Evolutionary conservation across 192 early-diverging fungal genomes (phyloP), one percentile per base, ranked within the genome.

Genomic region (Podila minutissima): DNA sequence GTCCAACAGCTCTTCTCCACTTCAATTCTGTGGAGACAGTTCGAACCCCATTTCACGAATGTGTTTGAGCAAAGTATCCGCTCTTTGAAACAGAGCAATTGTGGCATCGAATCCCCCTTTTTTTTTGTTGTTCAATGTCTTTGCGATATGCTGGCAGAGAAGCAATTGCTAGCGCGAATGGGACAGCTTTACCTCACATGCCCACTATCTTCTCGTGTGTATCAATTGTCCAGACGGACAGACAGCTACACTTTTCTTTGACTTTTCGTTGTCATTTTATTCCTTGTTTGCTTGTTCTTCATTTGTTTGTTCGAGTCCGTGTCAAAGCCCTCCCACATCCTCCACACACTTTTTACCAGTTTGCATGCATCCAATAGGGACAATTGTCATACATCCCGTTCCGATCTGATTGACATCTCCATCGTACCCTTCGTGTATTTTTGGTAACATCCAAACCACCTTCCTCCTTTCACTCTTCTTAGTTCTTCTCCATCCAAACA

Each of bases 371-470:
- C 53, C 20, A 24, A 55, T 9, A n/a, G 24, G n/a, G 53, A 55
- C 53, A 55, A n/a, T 55, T 55, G 8, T 26, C 53, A 26, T 55
- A 24, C 53, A 55, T 55, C 53, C 53, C 53, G 53, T 55, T 55
- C 53, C 53, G 8, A 55, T 55, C 53, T 55, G 53, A 55, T 26
- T 26, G 20, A 24, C 53, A 6, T 26, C 24, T 55, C 24, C 24
- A 11, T 5, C 53, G n/a, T 55, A 10, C 5, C 22, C 11, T 55
- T 26, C 22, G 6, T 55, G 6, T 55, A 55, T 53, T 24, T 53
- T 19, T 0, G 8, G 17, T 22, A 55, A 55, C 53, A 46, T 15
- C 13, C 41, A 46, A 46, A 55, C n/a, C n/a, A 55, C 53, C 53
- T 22, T 20, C 15, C 3, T 29, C 29, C 29, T 3, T 29, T 29